These are phyloP conservation scores for Ceratocystis papillata DNA, from an alignment of 2,329 filamentous ascomycete species.

Conservation along the genomic window DNA sequence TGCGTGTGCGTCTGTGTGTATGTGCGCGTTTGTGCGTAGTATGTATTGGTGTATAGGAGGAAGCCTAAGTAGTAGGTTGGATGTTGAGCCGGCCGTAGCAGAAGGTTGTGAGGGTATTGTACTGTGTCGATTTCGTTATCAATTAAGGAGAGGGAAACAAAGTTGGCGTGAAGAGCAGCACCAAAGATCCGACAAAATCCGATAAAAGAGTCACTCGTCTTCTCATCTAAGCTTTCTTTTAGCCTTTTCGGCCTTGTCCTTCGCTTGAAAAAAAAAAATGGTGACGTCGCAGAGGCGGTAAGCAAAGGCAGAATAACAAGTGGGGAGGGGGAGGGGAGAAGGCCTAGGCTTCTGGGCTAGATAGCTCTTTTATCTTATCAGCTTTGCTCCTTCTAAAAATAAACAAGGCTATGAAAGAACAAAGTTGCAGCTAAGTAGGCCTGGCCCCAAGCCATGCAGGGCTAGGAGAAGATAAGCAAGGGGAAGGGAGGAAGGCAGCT, in stretches of 20 bases:
- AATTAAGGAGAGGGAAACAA: not conserved
- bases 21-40: conserved; percentile 18
- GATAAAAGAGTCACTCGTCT: not conserved
- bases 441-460: no score
- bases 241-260: not conserved
- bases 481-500: no score
- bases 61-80: not conserved
- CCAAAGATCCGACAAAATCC: not conserved
- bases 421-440: no score
- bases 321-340: not conserved
- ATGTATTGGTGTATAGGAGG: not conserved
- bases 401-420: not conserved
- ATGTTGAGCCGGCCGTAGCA: not conserved
- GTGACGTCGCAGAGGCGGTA: conserved; percentile 11
- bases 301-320: conserved; percentile 10
- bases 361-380: not conserved
- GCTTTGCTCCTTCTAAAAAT: not conserved
- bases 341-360: no score
- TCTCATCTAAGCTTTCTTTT: not conserved
- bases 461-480: no score
- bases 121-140: no score
- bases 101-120: no score
- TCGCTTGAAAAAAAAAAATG: not conserved
- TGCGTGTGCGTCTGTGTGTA: conserved; percentile 20
- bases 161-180: not conserved